These are phyloP conservation scores for Batkoa obscura DNA, from an alignment of 371 early-diverging fungal genomes.

Conservation along the genomic window DNA sequence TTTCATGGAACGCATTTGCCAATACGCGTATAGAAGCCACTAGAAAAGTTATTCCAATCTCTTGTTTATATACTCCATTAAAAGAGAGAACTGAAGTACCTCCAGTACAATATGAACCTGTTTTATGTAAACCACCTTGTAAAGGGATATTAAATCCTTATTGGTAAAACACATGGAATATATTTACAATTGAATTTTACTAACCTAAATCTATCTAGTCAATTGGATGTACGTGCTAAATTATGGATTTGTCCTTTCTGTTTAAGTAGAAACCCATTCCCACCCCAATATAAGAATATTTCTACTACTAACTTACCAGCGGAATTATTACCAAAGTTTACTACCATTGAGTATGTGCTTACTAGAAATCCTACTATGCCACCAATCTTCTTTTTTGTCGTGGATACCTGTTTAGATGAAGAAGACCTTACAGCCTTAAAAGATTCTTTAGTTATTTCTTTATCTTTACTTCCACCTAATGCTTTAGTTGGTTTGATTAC, in stretches of 20 bases:
- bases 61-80: constrained; percentile 90
- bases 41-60: constrained; percentile 90
- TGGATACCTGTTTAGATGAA: constrained; percentile 91
- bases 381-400: constrained; percentile 93
- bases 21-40: constrained; percentile 83
- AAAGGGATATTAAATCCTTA: constrained; percentile 94
- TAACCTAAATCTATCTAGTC: constrained; percentile 21
- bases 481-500: constrained; percentile 94
- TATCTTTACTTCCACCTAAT: constrained; percentile 83
- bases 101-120: constrained; percentile 89
- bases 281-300: constrained; percentile 97
- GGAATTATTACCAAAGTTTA: constrained; percentile 87
- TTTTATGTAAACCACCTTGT: constrained; percentile 93
- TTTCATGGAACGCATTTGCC: constrained; percentile 99
- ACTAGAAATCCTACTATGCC: constrained; percentile 60
- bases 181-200: too few relatives aligned
- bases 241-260: constrained; percentile 99
- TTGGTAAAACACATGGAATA: constrained; percentile 36
- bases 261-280: constrained; percentile 89
- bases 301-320: constrained; percentile 86
- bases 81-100: constrained; percentile 77
- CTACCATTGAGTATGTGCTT: constrained; percentile 95
- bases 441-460: constrained; percentile 74
- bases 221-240: constrained; percentile 84
- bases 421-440: constrained; percentile 94